Conservation (phyloP, 1,284 basidiomycete species). For the Ustilago esculenta region DNA sequence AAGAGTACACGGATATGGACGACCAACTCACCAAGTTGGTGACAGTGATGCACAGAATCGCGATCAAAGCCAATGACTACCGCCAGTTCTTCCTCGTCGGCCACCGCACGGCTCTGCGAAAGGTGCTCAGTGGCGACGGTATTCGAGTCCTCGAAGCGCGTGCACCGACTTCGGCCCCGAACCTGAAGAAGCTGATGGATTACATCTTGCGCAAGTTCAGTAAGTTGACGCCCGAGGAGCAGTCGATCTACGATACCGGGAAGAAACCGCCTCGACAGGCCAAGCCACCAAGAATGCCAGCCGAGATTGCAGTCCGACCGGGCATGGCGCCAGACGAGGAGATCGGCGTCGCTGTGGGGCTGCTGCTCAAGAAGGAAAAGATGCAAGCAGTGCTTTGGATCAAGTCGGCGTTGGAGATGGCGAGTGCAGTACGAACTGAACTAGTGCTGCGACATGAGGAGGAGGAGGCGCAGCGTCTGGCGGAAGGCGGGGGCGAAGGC, state of each 20-base stretch:
- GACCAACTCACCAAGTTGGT: slow-evolving; percentile 59
- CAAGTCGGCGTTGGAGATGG: slow-evolving; percentile 61
- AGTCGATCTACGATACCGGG: slow-evolving; percentile 52
- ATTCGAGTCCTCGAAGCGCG: slow-evolving; percentile 38
- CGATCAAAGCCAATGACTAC: slow-evolving; percentile 56
- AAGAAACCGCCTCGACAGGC: slow-evolving; percentile 48
- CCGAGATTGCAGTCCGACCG: slow-evolving; percentile 56
- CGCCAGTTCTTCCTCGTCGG: slow-evolving; percentile 53
- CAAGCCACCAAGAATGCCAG: slow-evolving; percentile 45
- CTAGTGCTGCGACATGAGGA: slow-evolving; percentile 41
- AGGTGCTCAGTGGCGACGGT: slow-evolving; percentile 41
- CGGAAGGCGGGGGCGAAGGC: slow-evolving; percentile 4
- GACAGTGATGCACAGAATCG: slow-evolving; percentile 59
- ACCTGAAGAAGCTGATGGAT: slow-evolving; percentile 58
- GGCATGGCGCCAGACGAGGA: slow-evolving; percentile 51
- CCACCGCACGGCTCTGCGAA: slow-evolving; percentile 39
- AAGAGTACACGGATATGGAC: slow-evolving; percentile 47
- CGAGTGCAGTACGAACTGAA: slow-evolving; percentile 51
- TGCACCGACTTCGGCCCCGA: slow-evolving; percentile 28
- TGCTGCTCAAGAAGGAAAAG: slow-evolving; percentile 60
- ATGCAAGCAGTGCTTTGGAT: slow-evolving; percentile 62
- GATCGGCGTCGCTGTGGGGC: slow-evolving; percentile 62
- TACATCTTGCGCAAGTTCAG: slow-evolving; percentile 57
- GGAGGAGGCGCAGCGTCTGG: slow-evolving; percentile 16
- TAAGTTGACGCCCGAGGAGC: slow-evolving; percentile 56